phyloP scores from a whole-genome alignment of 2,329 filamentous ascomycete species.

The Pseudogymnoascus sp. region DNA sequence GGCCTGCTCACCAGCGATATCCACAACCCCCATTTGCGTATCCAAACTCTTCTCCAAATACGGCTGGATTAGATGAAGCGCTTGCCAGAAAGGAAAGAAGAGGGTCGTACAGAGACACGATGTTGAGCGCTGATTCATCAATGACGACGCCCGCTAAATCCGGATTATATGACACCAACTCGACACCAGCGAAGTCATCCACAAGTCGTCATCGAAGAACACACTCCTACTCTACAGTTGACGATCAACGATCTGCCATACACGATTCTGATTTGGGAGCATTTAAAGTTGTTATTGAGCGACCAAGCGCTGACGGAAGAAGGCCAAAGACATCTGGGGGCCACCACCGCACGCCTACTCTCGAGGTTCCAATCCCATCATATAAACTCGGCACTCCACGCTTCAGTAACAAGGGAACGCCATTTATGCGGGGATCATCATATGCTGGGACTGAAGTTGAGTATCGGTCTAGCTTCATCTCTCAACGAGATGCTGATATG shows the following conservation, averaged over 20 bases:
- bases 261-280: constrained; percentile 52
- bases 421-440: constrained; percentile 71
- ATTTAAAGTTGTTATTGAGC: constrained; percentile 73
- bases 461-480: constrained; percentile 27
- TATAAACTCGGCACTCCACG: constrained; percentile 75
- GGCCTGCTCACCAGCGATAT: constrained; percentile 52
- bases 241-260: constrained; percentile 48
- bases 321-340: constrained; percentile 50
- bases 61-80: constrained; percentile 45
- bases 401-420: constrained; percentile 68
- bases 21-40: constrained; percentile 53
- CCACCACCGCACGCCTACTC: constrained; percentile 37
- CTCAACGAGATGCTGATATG: constrained; percentile 18
- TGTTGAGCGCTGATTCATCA: constrained; percentile 21
- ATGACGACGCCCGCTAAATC: constrained; percentile 25
- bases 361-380: constrained; percentile 72
- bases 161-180: constrained; percentile 19
- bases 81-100: constrained; percentile 24
- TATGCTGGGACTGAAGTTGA: constrained; percentile 72
- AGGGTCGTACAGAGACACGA: constrained; percentile 20
- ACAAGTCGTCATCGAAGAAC: constrained; percentile 47
- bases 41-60: constrained; percentile 51
- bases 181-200: constrained; percentile 15
- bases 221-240: constrained; percentile 68
- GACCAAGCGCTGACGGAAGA: constrained; percentile 46